These are phyloP conservation scores for Vitis amurensis DNA, from an alignment of 164 flowering plant genomes.

Conservation along the genomic window DNA sequence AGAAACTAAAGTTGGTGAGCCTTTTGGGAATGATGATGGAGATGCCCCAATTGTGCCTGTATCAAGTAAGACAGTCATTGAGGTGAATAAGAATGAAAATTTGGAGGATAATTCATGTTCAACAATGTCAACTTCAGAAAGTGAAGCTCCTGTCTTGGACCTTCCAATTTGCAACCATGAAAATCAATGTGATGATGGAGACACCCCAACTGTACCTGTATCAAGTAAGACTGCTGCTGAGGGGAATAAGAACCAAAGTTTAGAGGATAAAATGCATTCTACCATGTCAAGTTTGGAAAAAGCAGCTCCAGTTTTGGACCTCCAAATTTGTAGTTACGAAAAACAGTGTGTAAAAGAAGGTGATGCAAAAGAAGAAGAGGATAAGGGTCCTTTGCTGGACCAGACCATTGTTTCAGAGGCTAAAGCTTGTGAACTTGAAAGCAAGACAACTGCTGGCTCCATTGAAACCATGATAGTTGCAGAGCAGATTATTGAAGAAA, in stretches of 20 bases:
- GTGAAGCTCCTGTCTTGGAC: slow-evolving; percentile 14
- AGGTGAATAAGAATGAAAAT: slow-evolving; percentile 8
- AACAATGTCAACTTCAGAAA: slow-evolving; percentile 1
- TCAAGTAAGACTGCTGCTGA: not conserved
- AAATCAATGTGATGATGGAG: no score
- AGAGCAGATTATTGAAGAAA: not conserved
- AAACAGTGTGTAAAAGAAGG: not conserved
- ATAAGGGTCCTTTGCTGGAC: not conserved
- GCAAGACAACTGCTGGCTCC: not conserved
- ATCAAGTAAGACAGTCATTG: slow-evolving; percentile 10
- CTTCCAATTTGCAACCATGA: slow-evolving; percentile 1
- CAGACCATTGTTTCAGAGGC: not conserved
- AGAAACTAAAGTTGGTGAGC: slow-evolving; percentile 5
- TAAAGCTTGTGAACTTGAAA: slow-evolving; percentile 1
- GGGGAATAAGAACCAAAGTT: not conserved
- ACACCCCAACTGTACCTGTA: no score
- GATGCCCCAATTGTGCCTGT: slow-evolving; percentile 6
- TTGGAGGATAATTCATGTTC: slow-evolving; percentile 12
- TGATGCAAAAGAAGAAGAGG: slow-evolving; percentile 4
- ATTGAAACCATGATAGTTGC: not conserved
- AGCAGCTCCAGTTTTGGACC: slow-evolving; percentile 7
- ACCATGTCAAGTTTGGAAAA: not conserved
- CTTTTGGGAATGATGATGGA: slow-evolving; percentile 10
- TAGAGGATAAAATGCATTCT: not conserved
- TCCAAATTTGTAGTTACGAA: slow-evolving; percentile 1